phyloP scores from a whole-genome alignment of 2,329 filamentous ascomycete genomes.

The Fusarium goolgardi region DNA sequence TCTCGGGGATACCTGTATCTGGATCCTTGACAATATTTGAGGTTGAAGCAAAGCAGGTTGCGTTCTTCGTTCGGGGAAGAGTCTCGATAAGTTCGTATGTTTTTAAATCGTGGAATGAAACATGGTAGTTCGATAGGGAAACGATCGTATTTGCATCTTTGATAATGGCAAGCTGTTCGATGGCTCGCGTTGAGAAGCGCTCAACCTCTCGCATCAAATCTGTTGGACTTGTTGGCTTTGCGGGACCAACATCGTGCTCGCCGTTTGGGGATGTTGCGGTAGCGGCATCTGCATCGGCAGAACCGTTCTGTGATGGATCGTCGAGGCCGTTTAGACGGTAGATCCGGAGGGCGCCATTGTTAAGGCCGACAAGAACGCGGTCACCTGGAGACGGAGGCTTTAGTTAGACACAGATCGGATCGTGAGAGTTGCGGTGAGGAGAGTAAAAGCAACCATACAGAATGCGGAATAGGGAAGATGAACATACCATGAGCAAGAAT shows the following conservation, averaged over 20 bases:
- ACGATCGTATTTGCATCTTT: conserved; percentile 94
- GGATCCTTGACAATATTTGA: conserved; percentile 95
- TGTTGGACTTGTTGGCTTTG: conserved; percentile 66
- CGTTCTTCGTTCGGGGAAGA: conserved; percentile 85
- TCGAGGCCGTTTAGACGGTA: conserved; percentile 85
- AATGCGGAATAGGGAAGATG: neutral
- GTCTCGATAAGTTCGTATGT: conserved; percentile 85
- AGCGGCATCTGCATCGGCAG: conserved; percentile 46
- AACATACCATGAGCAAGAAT: conserved; percentile 85
- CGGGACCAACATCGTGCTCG: conserved; percentile 47
- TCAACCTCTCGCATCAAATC: conserved; percentile 93
- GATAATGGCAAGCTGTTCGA: conserved; percentile 94
- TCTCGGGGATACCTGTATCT: conserved; percentile 87
- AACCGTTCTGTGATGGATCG: conserved; percentile 52
- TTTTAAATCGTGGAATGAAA: conserved; percentile 90
- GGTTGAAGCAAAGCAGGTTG: conserved; percentile 89
- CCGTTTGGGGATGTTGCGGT: conserved; percentile 47
- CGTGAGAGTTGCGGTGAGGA: neutral
- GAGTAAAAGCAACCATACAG: neutral
- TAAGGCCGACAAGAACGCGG: conserved; percentile 89
- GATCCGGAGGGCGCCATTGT: conserved; percentile 86
- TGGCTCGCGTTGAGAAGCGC: conserved; percentile 88
- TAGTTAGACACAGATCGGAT: conserved; percentile 15
- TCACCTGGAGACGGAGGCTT: conserved; percentile 69
- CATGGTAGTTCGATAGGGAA: conserved; percentile 88